Conservation (phyloP, 495 filamentous ascomycete species). For the Penicillium manginii region DNA sequence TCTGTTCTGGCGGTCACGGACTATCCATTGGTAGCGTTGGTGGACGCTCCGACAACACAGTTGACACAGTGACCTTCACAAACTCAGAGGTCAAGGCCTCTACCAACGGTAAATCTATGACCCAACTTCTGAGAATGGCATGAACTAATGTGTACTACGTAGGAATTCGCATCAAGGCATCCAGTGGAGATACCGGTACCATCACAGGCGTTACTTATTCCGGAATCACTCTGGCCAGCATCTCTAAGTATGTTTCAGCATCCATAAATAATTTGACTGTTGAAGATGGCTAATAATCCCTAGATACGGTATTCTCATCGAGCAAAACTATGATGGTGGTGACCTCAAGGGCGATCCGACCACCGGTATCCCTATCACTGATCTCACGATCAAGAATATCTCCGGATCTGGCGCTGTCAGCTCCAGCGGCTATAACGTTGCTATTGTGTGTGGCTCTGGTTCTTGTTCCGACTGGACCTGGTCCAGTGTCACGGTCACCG, state of each 20-base stretch:
- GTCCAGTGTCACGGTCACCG: slow-evolving; percentile 49
- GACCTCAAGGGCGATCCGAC: slow-evolving; percentile 56
- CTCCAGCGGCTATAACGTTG: slow-evolving; percentile 45
- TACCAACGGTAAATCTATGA: slow-evolving; percentile 41
- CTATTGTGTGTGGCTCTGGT: slow-evolving; percentile 56
- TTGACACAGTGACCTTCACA: slow-evolving; percentile 52
- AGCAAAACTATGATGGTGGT: slow-evolving; percentile 67
- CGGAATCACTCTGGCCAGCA: slow-evolving; percentile 27
- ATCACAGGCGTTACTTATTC: slow-evolving; percentile 30
- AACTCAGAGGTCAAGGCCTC: slow-evolving; percentile 52
- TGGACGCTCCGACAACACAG: slow-evolving; percentile 59
- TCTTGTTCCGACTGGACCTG: slow-evolving; percentile 49
- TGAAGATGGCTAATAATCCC: neutral
- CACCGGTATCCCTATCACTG: slow-evolving; percentile 60
- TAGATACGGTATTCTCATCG: slow-evolving; percentile 62
- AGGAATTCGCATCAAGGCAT: slow-evolving; percentile 37
- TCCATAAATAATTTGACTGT: neutral
- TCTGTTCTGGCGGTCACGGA: slow-evolving; percentile 60
- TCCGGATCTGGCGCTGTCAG: slow-evolving; percentile 45
- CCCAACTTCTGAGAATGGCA: neutral
- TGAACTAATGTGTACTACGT: neutral
- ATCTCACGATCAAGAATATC: slow-evolving; percentile 50
- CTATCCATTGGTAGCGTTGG: slow-evolving; percentile 66
- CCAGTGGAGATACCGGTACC: slow-evolving; percentile 26
- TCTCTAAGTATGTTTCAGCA: slow-evolving; percentile 20